Evolutionary conservation across 1,284 basidiomycete species (phyloP).

Genomic region (Ceratobasidium sp.): DNA sequence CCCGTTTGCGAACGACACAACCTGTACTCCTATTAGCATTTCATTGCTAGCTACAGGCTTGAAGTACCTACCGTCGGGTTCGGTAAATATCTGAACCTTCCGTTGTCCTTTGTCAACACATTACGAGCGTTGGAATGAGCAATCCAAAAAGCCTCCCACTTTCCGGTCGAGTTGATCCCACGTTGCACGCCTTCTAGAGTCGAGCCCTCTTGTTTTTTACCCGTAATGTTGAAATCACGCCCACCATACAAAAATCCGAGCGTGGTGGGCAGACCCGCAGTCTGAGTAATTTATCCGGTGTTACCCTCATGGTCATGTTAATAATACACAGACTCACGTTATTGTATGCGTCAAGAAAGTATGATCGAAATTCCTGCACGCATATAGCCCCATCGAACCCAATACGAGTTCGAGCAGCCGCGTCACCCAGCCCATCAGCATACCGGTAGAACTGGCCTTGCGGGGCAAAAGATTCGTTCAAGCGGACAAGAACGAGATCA

Average conservation of each 20-base stretch:
- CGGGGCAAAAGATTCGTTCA: conserved; percentile 21
- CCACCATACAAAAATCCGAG: conserved; percentile 1
- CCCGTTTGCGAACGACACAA: conserved; percentile 15
- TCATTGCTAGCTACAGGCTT: background rate
- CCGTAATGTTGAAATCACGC: conserved; percentile 9
- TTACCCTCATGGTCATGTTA: background rate
- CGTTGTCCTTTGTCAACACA: conserved; percentile 31
- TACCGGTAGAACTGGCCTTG: conserved; percentile 10
- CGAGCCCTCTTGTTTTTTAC: conserved; percentile 14
- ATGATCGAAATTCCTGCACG: conserved; percentile 22
- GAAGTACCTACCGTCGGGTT: conserved; percentile 25
- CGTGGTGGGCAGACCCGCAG: conserved; percentile 18
- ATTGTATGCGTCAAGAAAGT: conserved; percentile 31
- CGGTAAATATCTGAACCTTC: conserved; percentile 9
- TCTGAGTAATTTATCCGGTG: background rate
- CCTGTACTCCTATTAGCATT: background rate
- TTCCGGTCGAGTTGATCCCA: conserved; percentile 29
- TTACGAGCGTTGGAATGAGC: conserved; percentile 25
- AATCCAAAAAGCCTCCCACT: conserved; percentile 1
- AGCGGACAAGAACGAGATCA: conserved; percentile 16
- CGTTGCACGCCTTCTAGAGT: background rate
- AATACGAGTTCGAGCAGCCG: background rate
- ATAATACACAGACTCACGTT: conserved; percentile 3
- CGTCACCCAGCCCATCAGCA: background rate
- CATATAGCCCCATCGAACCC: conserved; percentile 33